Evolutionary conservation across 148 eudicot genomes (phyloP).

Genomic region (Cornus suecica): DNA sequence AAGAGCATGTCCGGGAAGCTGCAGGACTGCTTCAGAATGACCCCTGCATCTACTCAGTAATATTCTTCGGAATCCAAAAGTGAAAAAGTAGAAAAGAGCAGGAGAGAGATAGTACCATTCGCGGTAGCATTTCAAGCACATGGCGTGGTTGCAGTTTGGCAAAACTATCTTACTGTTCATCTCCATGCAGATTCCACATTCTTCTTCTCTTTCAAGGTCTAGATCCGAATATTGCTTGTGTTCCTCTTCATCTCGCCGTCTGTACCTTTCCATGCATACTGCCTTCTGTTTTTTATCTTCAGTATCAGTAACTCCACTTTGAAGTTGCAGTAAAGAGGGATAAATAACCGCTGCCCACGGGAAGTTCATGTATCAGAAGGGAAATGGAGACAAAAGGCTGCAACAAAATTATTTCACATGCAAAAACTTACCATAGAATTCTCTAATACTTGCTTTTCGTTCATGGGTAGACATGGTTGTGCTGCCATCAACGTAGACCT

Average conservation of each 20-base stretch:
- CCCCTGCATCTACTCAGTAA: neutral
- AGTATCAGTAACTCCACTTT: slow-evolving; percentile 77
- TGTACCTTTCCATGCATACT: slow-evolving; percentile 80
- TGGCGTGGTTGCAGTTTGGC: slow-evolving; percentile 83
- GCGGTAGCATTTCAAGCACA: slow-evolving; percentile 93
- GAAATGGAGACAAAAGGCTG: neutral
- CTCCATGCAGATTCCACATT: slow-evolving; percentile 98
- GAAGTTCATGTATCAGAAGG: slow-evolving; percentile 14
- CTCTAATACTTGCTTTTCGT: slow-evolving; percentile 90
- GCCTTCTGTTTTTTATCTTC: slow-evolving; percentile 87
- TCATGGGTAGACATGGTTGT: slow-evolving; percentile 97
- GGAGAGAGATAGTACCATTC: slow-evolving; percentile 55
- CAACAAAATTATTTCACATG: neutral
- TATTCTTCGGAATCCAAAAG: neutral
- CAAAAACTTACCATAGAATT: slow-evolving; percentile 71
- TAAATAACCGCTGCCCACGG: slow-evolving; percentile 69
- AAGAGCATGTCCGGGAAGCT: neutral
- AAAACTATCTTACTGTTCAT: slow-evolving; percentile 75
- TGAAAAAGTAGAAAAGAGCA: neutral
- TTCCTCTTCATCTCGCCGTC: slow-evolving; percentile 73
- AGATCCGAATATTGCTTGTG: slow-evolving; percentile 46
- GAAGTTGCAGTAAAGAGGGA: slow-evolving; percentile 91
- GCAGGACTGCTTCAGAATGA: neutral
- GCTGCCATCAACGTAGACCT: slow-evolving; percentile 98
- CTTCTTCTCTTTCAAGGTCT: slow-evolving; percentile 88